phyloP scores from a whole-genome alignment of 805 yeast genomes.

The Cephaloascus albidus region DNA sequence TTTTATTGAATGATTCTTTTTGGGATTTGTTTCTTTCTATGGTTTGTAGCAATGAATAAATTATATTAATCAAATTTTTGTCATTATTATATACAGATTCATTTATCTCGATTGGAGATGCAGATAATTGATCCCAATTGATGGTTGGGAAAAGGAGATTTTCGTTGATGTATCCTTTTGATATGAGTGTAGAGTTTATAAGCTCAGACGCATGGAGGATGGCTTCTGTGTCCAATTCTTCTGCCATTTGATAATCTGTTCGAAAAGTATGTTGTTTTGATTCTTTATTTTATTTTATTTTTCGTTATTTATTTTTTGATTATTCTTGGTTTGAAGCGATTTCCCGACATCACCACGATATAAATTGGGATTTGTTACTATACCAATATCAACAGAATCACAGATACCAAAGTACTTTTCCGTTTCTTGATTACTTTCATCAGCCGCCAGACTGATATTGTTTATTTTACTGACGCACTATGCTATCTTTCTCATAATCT shows the following conservation, averaged over 20 bases:
- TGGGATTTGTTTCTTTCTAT: slow-evolving; percentile 23
- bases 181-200: slow-evolving; percentile 20
- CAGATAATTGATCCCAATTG: slow-evolving; percentile 21
- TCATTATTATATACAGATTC: slow-evolving; percentile 25
- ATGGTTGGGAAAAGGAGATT: slow-evolving; percentile 21
- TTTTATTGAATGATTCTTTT: slow-evolving; percentile 18
- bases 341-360: too few species aligned
- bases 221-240: slow-evolving; percentile 18
- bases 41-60: slow-evolving; percentile 21
- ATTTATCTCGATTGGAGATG: slow-evolving; percentile 18
- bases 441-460: too few species aligned
- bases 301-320: too few species aligned
- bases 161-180: slow-evolving; percentile 24
- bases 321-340: too few species aligned
- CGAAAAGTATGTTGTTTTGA: too few species aligned
- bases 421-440: too few species aligned
- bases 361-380: too few species aligned
- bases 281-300: too few species aligned
- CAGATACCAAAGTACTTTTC: too few species aligned
- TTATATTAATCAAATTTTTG: slow-evolving; percentile 24
- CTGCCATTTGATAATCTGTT: background rate
- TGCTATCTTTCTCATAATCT: too few species aligned
- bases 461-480: too few species aligned
- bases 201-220: slow-evolving; percentile 25
- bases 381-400: too few species aligned